Conservation (phyloP, 371 early-diverging fungal genomes). For the Mortierella sp. region DNA sequence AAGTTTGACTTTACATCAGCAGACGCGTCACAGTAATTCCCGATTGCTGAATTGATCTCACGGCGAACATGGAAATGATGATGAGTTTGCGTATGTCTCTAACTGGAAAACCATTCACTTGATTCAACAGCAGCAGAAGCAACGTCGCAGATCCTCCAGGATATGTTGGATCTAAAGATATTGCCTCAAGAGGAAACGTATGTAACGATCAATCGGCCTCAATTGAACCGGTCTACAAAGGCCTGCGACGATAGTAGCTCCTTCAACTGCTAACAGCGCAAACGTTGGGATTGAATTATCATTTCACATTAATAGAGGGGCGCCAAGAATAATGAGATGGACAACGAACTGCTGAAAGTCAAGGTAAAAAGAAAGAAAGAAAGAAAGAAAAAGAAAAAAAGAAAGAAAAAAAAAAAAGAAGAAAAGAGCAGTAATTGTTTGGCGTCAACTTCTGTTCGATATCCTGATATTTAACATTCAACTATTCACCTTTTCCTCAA, state of each 20-base stretch:
- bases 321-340: conserved; percentile 27
- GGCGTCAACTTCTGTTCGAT: background rate
- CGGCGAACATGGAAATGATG: background rate
- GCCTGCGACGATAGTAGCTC: background rate
- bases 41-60: background rate
- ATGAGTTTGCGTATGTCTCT: background rate
- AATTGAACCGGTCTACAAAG: background rate
- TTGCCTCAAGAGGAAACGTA: conserved; percentile 41
- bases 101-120: background rate
- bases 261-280: background rate
- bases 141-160: conserved; percentile 46
- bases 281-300: too few species aligned
- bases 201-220: background rate
- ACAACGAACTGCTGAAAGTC: conserved; percentile 56
- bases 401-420: background rate
- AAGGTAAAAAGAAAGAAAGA: conserved; percentile 27
- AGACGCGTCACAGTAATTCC: conserved; percentile 6
- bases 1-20: conserved; percentile 47
- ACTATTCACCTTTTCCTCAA: background rate
- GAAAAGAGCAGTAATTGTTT: background rate
- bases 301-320: conserved; percentile 16
- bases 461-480: background rate
- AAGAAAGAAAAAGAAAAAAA: background rate
- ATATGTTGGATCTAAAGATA: conserved; percentile 41
- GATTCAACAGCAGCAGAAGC: conserved; percentile 17